These are phyloP conservation scores for Furcasterigmium furcatum DNA, from an alignment of 2,329 filamentous ascomycete genomes.

Conservation along the genomic window DNA sequence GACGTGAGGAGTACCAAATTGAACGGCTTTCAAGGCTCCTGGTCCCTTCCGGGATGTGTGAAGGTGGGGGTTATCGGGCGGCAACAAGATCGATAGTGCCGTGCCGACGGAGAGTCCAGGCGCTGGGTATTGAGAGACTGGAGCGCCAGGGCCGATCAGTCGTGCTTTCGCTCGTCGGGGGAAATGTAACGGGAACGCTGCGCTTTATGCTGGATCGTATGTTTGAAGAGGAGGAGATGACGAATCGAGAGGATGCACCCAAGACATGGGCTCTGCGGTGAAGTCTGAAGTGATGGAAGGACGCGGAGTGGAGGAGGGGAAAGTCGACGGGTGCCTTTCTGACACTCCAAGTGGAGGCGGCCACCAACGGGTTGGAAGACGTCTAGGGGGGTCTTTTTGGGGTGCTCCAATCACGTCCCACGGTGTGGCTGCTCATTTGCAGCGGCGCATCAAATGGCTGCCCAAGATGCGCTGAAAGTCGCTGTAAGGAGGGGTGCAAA, in stretches of 20 bases:
- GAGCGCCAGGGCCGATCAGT: neutral
- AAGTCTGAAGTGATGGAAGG: neutral
- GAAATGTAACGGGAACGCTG: neutral
- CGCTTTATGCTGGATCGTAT: too few species aligned
- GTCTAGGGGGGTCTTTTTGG: too few species aligned
- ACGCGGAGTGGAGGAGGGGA: neutral
- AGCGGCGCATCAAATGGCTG: too few species aligned
- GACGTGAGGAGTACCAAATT: neutral
- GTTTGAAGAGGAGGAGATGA: too few species aligned
- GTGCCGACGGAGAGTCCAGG: neutral
- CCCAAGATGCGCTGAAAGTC: too few species aligned
- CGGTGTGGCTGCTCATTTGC: too few species aligned
- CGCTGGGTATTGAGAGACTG: neutral
- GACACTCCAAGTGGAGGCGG: conserved; percentile 1
- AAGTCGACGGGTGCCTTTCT: conserved; percentile 1
- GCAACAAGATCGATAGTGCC: conserved; percentile 6
- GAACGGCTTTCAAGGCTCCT: neutral
- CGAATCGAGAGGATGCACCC: neutral
- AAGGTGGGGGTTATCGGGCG: conserved; percentile 5
- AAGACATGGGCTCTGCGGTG: neutral
- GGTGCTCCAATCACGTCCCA: too few species aligned
- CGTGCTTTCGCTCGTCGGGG: neutral
- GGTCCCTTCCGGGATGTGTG: neutral
- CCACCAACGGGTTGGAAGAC: too few species aligned
- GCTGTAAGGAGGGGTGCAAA: too few species aligned